These are phyloP conservation scores for Isochrysis galbana DNA, from an alignment of 78 protist genomes.

Conservation along the genomic window DNA sequence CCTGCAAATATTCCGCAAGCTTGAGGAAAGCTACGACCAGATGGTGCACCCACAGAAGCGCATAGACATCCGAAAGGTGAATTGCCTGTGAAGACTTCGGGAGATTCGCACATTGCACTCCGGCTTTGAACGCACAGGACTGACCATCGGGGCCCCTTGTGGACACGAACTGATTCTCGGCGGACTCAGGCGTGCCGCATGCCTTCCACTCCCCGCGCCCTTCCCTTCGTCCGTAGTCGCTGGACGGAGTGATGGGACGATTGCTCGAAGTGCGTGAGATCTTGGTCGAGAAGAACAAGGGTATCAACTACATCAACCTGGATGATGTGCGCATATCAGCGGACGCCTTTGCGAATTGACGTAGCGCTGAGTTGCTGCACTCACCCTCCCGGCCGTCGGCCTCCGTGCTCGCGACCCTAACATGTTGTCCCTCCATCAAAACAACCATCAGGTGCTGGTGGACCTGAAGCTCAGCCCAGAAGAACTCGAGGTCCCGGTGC, in stretches of 20 bases:
- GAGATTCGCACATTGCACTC: too few species aligned
- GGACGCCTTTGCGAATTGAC: too few species aligned
- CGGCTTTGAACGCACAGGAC: too few species aligned
- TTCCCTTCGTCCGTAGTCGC: neutral
- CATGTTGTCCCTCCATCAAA: too few species aligned
- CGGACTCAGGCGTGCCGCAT: too few species aligned
- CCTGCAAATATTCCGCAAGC: constrained; percentile 46
- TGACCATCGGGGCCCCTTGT: too few species aligned
- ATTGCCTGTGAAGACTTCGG: too few species aligned
- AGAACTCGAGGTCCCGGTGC: constrained; percentile 63
- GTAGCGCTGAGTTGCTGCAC: too few species aligned
- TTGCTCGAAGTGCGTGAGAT: constrained; percentile 58
- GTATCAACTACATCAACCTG: constrained; percentile 29
- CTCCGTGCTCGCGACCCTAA: too few species aligned
- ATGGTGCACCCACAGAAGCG: constrained; percentile 76
- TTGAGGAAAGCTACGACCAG: constrained; percentile 73
- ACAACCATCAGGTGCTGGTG: constrained; percentile 53
- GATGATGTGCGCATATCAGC: constrained; percentile 44
- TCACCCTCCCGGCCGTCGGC: too few species aligned
- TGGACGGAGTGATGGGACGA: constrained; percentile 61
- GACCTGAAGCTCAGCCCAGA: constrained; percentile 68
- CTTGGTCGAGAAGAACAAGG: neutral
- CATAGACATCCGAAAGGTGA: constrained; percentile 21
- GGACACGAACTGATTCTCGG: too few species aligned
- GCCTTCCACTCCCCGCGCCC: too few species aligned